Evolutionary conservation across 2,329 filamentous ascomycete genomes (phyloP).

Genomic region (Cordyceps javanica): DNA sequence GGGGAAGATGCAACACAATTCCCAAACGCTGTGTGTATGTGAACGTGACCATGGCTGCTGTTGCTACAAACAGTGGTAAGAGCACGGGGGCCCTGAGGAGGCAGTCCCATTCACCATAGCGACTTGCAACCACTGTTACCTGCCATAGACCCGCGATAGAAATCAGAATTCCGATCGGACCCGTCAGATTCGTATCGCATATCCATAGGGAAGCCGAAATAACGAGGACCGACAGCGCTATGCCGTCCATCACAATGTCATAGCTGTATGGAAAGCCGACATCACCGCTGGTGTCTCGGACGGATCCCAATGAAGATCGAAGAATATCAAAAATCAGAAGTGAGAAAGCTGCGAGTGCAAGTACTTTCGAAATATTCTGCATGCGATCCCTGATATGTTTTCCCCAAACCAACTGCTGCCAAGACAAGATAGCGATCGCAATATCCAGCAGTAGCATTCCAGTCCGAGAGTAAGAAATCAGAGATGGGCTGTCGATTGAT

Average conservation of each 20-base stretch:
- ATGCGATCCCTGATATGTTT: slow-evolving; percentile 41
- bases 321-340: slow-evolving; percentile 31
- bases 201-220: slow-evolving; percentile 41
- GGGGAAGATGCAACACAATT: slow-evolving; percentile 36
- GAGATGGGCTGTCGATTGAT: slow-evolving; percentile 31
- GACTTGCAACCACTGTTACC: slow-evolving; percentile 29
- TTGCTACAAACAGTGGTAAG: slow-evolving; percentile 33
- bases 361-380: slow-evolving; percentile 36
- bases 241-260: slow-evolving; percentile 42
- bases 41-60: slow-evolving; percentile 36
- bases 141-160: slow-evolving; percentile 35
- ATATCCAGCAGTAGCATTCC: slow-evolving; percentile 4
- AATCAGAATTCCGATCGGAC: slow-evolving; percentile 36
- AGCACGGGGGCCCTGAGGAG: slow-evolving; percentile 30
- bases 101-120: slow-evolving; percentile 41
- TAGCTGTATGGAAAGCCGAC: slow-evolving; percentile 37
- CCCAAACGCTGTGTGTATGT: slow-evolving; percentile 38
- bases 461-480: slow-evolving; percentile 34
- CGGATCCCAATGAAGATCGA: slow-evolving; percentile 21
- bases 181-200: slow-evolving; percentile 40
- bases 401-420: slow-evolving; percentile 47
- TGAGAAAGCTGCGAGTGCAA: slow-evolving; percentile 34
- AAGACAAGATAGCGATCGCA: slow-evolving; percentile 34
- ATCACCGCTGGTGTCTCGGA: not conserved
- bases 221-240: slow-evolving; percentile 37